Percentiles rank a stretch among this genome's conserved stretches.
Conservation (phyloP, 768 basidiomycete species). For the Tricholoma saponaceum region DNA sequence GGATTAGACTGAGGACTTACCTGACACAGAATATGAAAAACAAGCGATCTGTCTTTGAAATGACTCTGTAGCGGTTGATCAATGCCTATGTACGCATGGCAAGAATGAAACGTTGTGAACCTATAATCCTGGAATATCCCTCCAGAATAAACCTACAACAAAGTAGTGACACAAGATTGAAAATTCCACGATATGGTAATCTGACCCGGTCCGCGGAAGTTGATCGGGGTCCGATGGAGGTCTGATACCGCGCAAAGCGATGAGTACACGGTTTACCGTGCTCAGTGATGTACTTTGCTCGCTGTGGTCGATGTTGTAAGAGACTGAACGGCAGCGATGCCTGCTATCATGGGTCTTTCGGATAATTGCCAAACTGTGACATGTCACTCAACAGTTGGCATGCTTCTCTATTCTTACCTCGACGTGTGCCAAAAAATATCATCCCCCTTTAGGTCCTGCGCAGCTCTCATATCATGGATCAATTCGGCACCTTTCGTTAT, state of each 20-base stretch:
- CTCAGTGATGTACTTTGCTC: not conserved
- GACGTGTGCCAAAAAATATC: too few species aligned
- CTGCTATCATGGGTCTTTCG: not conserved
- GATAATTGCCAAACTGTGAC: not conserved
- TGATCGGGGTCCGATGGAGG: slow-evolving; percentile 12
- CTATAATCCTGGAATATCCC: slow-evolving; percentile 15
- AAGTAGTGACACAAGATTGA: slow-evolving; percentile 3
- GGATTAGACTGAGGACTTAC: not conserved
- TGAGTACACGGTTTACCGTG: slow-evolving; percentile 9
- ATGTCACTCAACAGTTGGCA: not conserved
- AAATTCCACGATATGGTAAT: slow-evolving; percentile 8
- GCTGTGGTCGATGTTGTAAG: not conserved
- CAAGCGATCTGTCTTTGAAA: not conserved
- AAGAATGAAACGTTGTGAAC: slow-evolving; percentile 17
- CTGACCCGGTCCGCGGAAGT: slow-evolving; percentile 10
- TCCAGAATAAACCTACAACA: slow-evolving; percentile 10
- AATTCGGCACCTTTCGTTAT: too few species aligned
- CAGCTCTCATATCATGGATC: too few species aligned
- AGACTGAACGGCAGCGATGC: not conserved
- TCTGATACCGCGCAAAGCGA: slow-evolving; percentile 8
- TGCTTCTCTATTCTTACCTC: not conserved
- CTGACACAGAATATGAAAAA: not conserved
- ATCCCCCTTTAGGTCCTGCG: too few species aligned
- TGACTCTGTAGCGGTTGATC: slow-evolving; percentile 4
- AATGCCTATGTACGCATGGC: slow-evolving; percentile 17